Evolutionary conservation across 2,329 filamentous ascomycete genomes (phyloP).

Genomic region (Colletotrichum phormii): DNA sequence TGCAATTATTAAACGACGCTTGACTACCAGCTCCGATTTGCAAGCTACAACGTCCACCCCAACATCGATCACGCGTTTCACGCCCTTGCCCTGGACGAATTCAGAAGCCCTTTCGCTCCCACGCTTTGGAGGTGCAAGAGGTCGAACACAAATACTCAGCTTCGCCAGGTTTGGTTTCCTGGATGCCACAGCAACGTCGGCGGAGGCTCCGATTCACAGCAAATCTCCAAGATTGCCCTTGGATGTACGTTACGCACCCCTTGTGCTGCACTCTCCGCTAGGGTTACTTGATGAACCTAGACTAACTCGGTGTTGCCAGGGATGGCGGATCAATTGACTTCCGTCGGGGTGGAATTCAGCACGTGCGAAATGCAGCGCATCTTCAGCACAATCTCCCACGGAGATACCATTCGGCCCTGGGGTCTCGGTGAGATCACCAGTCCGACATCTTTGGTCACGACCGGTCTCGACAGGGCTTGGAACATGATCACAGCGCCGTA

Average conservation of each 20-base stretch:
- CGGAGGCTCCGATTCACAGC: conserved; percentile 60
- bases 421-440: conserved; percentile 38
- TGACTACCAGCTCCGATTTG: conserved; percentile 27
- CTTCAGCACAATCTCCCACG: conserved; percentile 35
- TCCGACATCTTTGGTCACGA: conserved; percentile 17
- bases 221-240: conserved; percentile 41
- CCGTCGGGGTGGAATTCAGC: conserved; percentile 41
- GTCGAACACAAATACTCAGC: conserved; percentile 32
- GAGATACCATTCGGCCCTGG: conserved; percentile 35
- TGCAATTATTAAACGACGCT: background rate
- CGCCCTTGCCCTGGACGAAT: conserved; percentile 65
- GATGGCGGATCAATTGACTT: conserved; percentile 42
- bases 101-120: conserved; percentile 48
- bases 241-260: conserved; percentile 31
- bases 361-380: conserved; percentile 38
- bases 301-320: background rate
- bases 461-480: conserved; percentile 23
- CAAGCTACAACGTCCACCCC: conserved; percentile 38
- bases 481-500: conserved; percentile 7
- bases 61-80: conserved; percentile 66
- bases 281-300: background rate
- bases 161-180: conserved; percentile 62
- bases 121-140: conserved; percentile 43
- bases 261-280: background rate
- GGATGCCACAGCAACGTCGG: conserved; percentile 72